Evolutionary conservation across 23 red algal genomes (phyloP).

Genomic region (Gracilariopsis chorda): DNA sequence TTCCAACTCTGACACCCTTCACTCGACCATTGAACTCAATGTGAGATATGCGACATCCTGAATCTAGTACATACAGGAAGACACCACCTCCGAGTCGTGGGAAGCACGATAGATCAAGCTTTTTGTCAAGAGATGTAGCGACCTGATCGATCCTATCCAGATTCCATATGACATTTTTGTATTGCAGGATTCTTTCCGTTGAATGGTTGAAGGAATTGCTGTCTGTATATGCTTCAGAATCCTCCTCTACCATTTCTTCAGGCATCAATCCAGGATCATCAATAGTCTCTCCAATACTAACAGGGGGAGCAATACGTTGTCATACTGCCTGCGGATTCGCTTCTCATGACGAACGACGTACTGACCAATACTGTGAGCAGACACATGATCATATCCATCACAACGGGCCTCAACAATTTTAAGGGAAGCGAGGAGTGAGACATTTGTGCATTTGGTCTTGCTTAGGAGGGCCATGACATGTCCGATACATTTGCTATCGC

Average conservation of each 20-base stretch:
- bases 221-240: too few species aligned
- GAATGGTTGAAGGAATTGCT: too few species aligned
- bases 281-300: constrained; percentile 2
- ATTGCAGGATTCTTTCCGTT: too few species aligned
- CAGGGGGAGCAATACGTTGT: constrained; percentile 26
- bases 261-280: neutral
- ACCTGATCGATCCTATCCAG: constrained; percentile 43
- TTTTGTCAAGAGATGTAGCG: neutral
- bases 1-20: neutral
- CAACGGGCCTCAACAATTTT: constrained; percentile 39
- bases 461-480: neutral
- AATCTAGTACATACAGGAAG: constrained; percentile 50
- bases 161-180: neutral
- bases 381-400: constrained; percentile 21
- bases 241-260: neutral
- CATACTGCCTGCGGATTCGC: neutral
- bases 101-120: constrained; percentile 27
- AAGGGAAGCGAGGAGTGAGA: neutral
- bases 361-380: constrained; percentile 38
- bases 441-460: constrained; percentile 15
- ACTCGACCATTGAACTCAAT: constrained; percentile 38
- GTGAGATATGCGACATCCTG: constrained; percentile 50
- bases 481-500: neutral
- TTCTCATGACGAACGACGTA: constrained; percentile 7
- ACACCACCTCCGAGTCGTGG: constrained; percentile 42